Percentiles rank a stretch among this genome's conserved stretches.
Evolutionary conservation across 2,329 filamentous ascomycete genomes (phyloP).

Genomic region (Fusarium circinatum): DNA sequence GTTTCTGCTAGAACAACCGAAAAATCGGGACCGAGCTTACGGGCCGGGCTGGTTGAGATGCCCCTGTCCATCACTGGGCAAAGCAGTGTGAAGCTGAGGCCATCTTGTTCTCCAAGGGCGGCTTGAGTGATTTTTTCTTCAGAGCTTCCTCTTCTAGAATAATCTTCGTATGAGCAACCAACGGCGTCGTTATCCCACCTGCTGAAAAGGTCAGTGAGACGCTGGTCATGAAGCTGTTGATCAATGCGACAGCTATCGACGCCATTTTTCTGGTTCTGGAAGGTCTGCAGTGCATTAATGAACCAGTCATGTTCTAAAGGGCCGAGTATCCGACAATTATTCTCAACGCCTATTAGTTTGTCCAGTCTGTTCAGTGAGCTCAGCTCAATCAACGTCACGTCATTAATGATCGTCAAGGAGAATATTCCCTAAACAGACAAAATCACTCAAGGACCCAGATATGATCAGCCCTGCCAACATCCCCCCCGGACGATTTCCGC

Average conservation of each 20-base stretch:
- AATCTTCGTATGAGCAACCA: not conserved
- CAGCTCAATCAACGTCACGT: not conserved
- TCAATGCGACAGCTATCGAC: not conserved
- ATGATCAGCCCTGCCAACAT: constrained; percentile 1
- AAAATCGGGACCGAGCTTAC: not conserved
- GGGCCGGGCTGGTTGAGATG: not conserved
- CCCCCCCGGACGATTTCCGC: not conserved
- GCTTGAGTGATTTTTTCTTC: not conserved
- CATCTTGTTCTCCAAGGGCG: not conserved
- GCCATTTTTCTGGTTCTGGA: not conserved
- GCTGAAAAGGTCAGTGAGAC: not conserved
- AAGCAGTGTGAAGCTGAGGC: not conserved
- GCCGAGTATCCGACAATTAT: not conserved
- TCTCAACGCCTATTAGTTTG: fast-evolving
- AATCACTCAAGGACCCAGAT: not conserved
- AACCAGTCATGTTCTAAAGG: not conserved
- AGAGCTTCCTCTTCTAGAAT: constrained; percentile 4
- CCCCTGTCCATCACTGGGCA: not conserved
- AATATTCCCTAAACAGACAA: not conserved
- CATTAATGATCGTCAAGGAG: not conserved
- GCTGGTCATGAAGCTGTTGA: not conserved
- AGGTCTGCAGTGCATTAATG: not conserved
- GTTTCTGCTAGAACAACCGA: not conserved
- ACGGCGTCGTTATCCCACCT: not conserved
- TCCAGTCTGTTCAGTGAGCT: not conserved